Evolutionary conservation across 2,329 filamentous ascomycete species (phyloP).

Genomic region (Davidsoniella neocaledoniae): DNA sequence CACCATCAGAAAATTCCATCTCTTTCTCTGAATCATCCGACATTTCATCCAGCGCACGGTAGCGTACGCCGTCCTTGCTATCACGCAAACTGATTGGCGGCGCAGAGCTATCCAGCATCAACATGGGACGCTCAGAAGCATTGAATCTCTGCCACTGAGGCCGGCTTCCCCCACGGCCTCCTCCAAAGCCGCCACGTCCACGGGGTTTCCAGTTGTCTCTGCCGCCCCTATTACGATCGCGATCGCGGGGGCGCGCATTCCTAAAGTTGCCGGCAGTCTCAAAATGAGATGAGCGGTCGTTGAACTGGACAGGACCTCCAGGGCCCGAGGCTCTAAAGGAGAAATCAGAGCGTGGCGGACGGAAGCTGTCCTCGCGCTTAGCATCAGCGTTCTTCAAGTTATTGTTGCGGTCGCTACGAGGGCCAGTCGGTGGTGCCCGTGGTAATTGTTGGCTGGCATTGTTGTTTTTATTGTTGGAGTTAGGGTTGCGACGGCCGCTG

Average conservation of each 20-base stretch:
- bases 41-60: slow-evolving; percentile 37
- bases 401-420: slow-evolving; percentile 2
- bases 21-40: slow-evolving; percentile 47
- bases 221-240: slow-evolving; percentile 6
- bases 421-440: slow-evolving; percentile 1
- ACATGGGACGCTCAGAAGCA: slow-evolving; percentile 32
- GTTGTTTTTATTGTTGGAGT: slow-evolving; percentile 26
- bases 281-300: slow-evolving; percentile 14
- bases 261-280: slow-evolving; percentile 9
- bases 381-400: neutral
- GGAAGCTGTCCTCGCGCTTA: slow-evolving; percentile 12
- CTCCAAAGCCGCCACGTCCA: slow-evolving; percentile 16
- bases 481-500: slow-evolving; percentile 5
- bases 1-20: slow-evolving; percentile 43
- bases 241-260: slow-evolving; percentile 7
- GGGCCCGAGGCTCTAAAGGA: slow-evolving; percentile 39
- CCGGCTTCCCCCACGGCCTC: slow-evolving; percentile 17
- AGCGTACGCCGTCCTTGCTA: slow-evolving; percentile 30
- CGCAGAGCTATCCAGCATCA: slow-evolving; percentile 26
- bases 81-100: slow-evolving; percentile 31
- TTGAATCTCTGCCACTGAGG: slow-evolving; percentile 20
- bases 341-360: slow-evolving; percentile 32
- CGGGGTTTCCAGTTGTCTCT: slow-evolving; percentile 14
- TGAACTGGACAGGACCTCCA: slow-evolving; percentile 19
- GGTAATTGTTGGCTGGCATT: neutral